Evolutionary conservation across 306 rosid genomes (phyloP).

Genomic region (Cicer yamashitae): DNA sequence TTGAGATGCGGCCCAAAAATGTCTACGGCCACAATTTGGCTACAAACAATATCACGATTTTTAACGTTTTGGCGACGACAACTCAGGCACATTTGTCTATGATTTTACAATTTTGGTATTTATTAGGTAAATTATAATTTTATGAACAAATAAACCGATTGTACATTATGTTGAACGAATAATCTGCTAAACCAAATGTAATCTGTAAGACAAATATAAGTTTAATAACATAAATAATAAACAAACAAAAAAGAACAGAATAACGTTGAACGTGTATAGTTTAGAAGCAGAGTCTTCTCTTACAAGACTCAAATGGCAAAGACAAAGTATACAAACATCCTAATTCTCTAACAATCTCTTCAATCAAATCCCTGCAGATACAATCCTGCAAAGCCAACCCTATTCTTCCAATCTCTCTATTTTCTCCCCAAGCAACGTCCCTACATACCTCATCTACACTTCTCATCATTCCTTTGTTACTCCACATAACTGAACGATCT

Average conservation of each 20-base stretch:
- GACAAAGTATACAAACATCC: conserved; percentile 58
- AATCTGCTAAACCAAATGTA: conserved; percentile 14
- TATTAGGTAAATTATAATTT: no score
- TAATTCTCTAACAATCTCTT: conserved; percentile 69
- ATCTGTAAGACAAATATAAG: conserved; percentile 14
- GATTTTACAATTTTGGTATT: no score
- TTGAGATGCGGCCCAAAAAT: no score
- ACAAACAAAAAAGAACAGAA: background rate
- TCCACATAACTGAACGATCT: conserved; percentile 47
- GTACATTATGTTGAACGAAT: background rate
- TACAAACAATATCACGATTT: no score
- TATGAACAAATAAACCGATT: background rate
- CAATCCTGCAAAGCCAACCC: conserved; percentile 80
- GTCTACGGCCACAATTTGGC: no score
- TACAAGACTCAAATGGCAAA: conserved; percentile 69
- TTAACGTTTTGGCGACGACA: no score
- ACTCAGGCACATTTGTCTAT: no score
- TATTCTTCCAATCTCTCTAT: conserved; percentile 75
- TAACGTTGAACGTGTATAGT: conserved; percentile 9
- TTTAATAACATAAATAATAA: background rate
- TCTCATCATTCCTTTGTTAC: conserved; percentile 59
- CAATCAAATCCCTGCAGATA: conserved; percentile 76
- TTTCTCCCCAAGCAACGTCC: conserved; percentile 82
- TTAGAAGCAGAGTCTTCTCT: conserved; percentile 80
- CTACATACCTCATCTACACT: conserved; percentile 71